A percentile compares a stretch with the other conserved stretches of the same genome.
phyloP scores from a whole-genome alignment of 75 land plant species.

The Chamaecyparis obtusa region DNA sequence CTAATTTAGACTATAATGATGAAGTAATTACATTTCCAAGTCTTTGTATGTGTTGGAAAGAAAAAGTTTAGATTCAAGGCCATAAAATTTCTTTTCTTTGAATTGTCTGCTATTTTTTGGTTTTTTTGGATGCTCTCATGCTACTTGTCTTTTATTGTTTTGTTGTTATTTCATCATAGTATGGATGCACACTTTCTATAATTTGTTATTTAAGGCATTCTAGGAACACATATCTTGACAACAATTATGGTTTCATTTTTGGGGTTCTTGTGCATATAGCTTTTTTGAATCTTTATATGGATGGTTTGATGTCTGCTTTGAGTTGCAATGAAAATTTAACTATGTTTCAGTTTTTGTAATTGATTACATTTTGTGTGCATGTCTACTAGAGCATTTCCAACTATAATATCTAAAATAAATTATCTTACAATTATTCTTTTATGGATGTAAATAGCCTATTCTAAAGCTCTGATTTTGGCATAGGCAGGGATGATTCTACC shows the following conservation, averaged over 20 bases:
- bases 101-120: not conserved
- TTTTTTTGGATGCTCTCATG: not conserved
- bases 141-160: not conserved
- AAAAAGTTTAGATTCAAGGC: not conserved
- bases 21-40: not conserved
- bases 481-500: too few relatives aligned
- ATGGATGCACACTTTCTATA: not conserved
- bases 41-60: not conserved
- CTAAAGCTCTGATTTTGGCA: too few relatives aligned
- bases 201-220: not conserved
- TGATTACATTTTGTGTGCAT: too few relatives aligned
- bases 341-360: constrained; percentile 8
- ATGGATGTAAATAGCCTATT: too few relatives aligned
- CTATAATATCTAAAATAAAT: too few relatives aligned
- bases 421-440: too few relatives aligned
- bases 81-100: not conserved
- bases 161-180: not conserved
- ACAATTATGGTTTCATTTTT: not conserved
- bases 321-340: not conserved
- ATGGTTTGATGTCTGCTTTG: not conserved
- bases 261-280: not conserved
- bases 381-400: too few relatives aligned
- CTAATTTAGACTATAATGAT: not conserved
- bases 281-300: not conserved
- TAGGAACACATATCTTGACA: not conserved